Evolutionary conservation across 2,329 filamentous ascomycete genomes (phyloP).

Genomic region (Pestalotiopsis sp.): DNA sequence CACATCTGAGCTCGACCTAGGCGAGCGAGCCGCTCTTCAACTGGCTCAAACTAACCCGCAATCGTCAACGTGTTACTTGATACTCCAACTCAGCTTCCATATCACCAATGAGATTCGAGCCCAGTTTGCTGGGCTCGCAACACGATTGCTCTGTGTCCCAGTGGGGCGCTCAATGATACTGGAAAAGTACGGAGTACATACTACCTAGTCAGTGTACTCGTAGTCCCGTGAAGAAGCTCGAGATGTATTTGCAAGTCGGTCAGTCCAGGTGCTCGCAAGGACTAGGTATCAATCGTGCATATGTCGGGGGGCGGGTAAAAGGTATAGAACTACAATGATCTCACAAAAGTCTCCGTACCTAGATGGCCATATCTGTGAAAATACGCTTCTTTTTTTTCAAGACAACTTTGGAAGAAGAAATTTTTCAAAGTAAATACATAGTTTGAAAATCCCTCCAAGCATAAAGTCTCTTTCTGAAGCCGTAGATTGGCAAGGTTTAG

Average conservation of each 20-base stretch:
- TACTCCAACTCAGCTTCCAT: background rate
- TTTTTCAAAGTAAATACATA: too few species aligned
- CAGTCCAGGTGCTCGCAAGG: background rate
- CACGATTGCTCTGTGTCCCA: background rate
- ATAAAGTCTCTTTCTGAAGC: too few species aligned
- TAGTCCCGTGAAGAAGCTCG: background rate
- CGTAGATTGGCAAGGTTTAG: too few species aligned
- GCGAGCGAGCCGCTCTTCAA: background rate
- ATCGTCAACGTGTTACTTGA: background rate
- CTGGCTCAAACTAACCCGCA: background rate
- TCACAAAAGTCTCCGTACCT: too few species aligned
- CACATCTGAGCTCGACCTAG: background rate
- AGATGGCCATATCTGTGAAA: too few species aligned
- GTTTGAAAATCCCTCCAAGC: too few species aligned
- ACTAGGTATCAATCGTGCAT: background rate
- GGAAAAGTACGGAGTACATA: background rate
- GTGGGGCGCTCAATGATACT: background rate
- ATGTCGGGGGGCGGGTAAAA: background rate
- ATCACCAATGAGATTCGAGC: conserved; percentile 1
- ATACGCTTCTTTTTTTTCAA: too few species aligned
- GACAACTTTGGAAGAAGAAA: too few species aligned
- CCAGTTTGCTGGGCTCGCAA: conserved; percentile 3
- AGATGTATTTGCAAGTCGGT: background rate
- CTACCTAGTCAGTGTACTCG: background rate
- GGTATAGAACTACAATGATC: too few species aligned